Percentiles rank a stretch among this genome's conserved stretches.
Conservation (phyloP, 331 rosid species). For the Prunus yedoensis region DNA sequence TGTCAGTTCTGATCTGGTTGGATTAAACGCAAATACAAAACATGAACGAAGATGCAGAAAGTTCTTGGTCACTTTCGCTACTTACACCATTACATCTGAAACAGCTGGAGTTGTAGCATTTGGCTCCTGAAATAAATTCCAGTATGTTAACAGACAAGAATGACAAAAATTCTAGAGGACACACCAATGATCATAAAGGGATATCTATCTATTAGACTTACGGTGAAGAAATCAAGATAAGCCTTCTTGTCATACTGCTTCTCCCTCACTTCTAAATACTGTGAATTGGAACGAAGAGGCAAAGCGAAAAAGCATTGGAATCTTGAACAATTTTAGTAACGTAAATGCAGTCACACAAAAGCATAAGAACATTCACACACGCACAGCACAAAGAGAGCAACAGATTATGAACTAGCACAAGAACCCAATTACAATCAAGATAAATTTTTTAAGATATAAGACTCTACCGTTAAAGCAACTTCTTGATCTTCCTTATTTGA, state of each 20-base stretch:
- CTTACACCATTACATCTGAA: constrained; percentile 87
- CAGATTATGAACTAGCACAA: background rate
- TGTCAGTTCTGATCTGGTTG: constrained; percentile 15
- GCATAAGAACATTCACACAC: background rate
- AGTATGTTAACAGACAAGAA: constrained; percentile 10
- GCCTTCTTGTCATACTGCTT: constrained; percentile 87
- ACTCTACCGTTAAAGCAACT: constrained; percentile 58
- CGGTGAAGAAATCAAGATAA: constrained; percentile 72
- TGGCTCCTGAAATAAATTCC: constrained; percentile 53
- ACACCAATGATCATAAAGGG: background rate
- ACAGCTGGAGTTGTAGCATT: constrained; percentile 50
- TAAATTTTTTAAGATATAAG: background rate
- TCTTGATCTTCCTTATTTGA: constrained; percentile 78
- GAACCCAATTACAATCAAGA: background rate
- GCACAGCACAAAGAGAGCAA: constrained; percentile 1
- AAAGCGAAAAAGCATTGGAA: background rate
- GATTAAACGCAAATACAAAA: constrained; percentile 5
- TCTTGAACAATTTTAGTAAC: background rate
- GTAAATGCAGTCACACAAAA: background rate
- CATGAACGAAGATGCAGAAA: constrained; percentile 20
- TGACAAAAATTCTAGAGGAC: background rate
- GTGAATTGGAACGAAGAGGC: background rate
- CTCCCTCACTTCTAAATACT: constrained; percentile 94
- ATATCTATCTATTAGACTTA: constrained; percentile 40
- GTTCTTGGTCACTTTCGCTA: constrained; percentile 20